Evolutionary conservation across 805 yeast genomes (phyloP).

Genomic region (Candida ponderosae): DNA sequence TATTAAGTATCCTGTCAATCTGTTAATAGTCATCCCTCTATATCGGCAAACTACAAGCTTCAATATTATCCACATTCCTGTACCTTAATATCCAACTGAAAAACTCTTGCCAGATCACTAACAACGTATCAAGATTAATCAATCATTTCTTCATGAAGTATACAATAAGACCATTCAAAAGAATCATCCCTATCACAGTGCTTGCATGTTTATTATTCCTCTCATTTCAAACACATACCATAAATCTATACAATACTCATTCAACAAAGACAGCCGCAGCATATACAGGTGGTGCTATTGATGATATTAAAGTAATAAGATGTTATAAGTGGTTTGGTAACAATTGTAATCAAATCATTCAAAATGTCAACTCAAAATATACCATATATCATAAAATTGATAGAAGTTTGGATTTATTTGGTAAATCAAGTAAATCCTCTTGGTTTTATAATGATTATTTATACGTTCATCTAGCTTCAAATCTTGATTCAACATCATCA

Average conservation of each 20-base stretch:
- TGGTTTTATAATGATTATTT: constrained; percentile 18
- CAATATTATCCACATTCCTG: too few species aligned
- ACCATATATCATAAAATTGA: constrained; percentile 18
- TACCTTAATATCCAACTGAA: too few species aligned
- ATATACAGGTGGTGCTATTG: constrained; percentile 22
- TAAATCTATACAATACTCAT: not conserved
- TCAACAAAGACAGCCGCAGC: constrained; percentile 3
- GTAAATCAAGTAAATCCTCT: constrained; percentile 4
- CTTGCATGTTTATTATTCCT: too few species aligned
- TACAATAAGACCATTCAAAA: too few species aligned
- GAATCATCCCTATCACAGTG: not conserved
- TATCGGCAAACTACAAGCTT: too few species aligned
- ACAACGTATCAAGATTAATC: too few species aligned
- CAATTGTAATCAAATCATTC: constrained; percentile 18
- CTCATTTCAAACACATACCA: not conserved
- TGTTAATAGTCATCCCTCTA: too few species aligned
- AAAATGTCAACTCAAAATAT: constrained; percentile 1
- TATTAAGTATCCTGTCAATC: too few species aligned
- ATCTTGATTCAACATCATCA: too few species aligned
- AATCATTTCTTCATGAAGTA: too few species aligned
- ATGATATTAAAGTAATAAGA: constrained; percentile 20
- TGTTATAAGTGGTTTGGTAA: constrained; percentile 23
- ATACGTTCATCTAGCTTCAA: constrained; percentile 17
- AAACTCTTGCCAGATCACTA: too few species aligned
- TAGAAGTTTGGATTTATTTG: constrained; percentile 17